Evolutionary conservation across 495 filamentous ascomycete genomes (phyloP), one percentile per base, ranked within the genome.

Genomic region (Tirmania nivea): DNA sequence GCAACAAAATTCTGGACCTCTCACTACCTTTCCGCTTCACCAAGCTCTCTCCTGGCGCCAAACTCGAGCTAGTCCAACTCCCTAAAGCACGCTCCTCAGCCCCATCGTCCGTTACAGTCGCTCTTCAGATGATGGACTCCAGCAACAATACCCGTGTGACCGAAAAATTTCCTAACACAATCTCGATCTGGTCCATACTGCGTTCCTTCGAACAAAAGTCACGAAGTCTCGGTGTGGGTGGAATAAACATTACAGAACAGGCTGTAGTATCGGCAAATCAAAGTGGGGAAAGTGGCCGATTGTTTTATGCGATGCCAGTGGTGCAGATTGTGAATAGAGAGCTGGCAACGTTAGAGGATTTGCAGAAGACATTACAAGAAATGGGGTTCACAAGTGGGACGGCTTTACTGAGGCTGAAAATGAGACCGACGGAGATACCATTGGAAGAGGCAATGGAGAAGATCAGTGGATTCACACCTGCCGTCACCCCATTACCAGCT

Each of bases 281-380:
- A 14, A 70, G 54, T 19, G 68, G 63, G 37, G 79, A 73, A 34
- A 58, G 66, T 4, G 90, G 88, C 10, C 75, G 86, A 60, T 63
- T 97, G 50, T 81, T 80, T 64, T 92, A 92, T 60, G 84, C 94
- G 68, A 81, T 75, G 50, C 90, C 90, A 0, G 77, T 84, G n/a
- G 62, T 95, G 37, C 77, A 83, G 52, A 74, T 93, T 51, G 75
- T 93, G 71, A 83, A 79, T 10, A 73, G 84, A 54, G 84, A 88
- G 56, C 65, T 90, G 10, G 76, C 77, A 8, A 78, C 71, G 0
- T 81, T 95, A 60, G 72, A 71, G 16, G 88, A 93, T 61, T 67
- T 95, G 51, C 84, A 94, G 63, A 89, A 89, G 69, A 86, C 83
- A 0, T 65, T 96, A 31, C 78, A 78, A n/a, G 82, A 93, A 60